Base-by-base conservation (phyloP, 305 asterid genomes). In the Ajuga reptans region DNA sequence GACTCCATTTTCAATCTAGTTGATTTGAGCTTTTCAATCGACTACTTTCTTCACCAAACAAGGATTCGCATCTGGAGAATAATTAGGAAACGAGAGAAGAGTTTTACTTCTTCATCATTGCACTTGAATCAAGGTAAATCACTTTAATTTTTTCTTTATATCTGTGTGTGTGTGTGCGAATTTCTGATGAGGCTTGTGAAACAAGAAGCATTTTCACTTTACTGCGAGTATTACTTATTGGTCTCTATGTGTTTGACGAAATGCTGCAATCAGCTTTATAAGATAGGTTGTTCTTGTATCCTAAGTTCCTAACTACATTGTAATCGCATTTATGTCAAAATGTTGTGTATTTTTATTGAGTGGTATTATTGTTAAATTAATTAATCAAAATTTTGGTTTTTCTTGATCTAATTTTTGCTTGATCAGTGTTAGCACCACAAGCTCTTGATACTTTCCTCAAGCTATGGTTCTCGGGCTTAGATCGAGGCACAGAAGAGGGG, bases 381-480 rank as follows among this genome's bases (percentile, higher is more conserved):
- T 46, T 43, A 9, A 68, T 58, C 24, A 37, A 55, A 21, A 43
- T 50, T 31, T 68, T 18, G 31, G 52, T 71, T 66, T n/a, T 29
- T 34, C 72, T 49, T 64, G 50, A 45, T 53, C 67, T 54, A 58
- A 53, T 3, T 62, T 57, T 61, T 69, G 66, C 50, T 72, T 66
- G 57, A 71, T 74, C 61, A 42, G 77, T 49, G 34, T 10, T 42
- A 58, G 43, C 46, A 50, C 11, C 54, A 15, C 42, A 18, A 64
- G 42, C 52, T 59, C 21, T 57, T 49, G 69, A 74, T 36, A 50
- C 42, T 6, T 27, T 60, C 64, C 68, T 57, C 67, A 33, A 79
- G 78, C 83, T 29, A 93, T 93, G 99, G 96, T 89, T 78, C 97
- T 90, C 0, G 99, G 99, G 42, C 64, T 91, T 84, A 84, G 80